Evolutionary conservation across 2,329 filamentous ascomycete species (phyloP), one percentile per base, ranked within the genome.

Genomic region (Neopestalotiopsis rosae): DNA sequence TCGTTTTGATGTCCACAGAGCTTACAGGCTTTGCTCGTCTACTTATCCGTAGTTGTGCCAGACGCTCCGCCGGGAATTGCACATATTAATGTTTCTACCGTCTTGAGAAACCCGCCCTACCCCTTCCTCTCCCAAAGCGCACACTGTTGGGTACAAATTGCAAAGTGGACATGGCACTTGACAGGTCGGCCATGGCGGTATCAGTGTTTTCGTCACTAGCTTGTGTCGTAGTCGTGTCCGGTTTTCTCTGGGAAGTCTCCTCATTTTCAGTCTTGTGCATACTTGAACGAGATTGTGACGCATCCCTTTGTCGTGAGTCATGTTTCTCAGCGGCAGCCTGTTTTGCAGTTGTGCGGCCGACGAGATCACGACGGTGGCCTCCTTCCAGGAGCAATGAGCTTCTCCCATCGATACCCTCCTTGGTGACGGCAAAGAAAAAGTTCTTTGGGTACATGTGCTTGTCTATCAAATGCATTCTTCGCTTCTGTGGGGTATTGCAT

Each of bases 391-490:
- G 84, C 81, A 99, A 89, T 20, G 94, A 97, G 58, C 86, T 90
- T 65, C 93, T 89, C 62, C 91, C 91, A 76, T 98, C 95, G 70
- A 98, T 93, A n/a, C 96, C 96, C 71, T 94, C 90, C 72, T 94
- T 93, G 2, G 97, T 92, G 66, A 98, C 89, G 64, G 90, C 89
- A 75, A 97, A 97, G 80, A 97, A 95, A 81, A 94, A 97, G 75
- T 93, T 92, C 77, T 89, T 90, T 12, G 95, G 95, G 77, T 96
- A 99, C 82, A 91, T 88, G 80, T 99, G 96, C 82, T 97, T 98
- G 84, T 97, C 95, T 73, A 97, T 94, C 72, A 97, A 86, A 83
- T 99, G 95, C 78, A 94, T 89, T 42, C 93, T 88, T 59, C 96
- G 89, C 81, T 97, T 98, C 76, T 93, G 90, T 38, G 92, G 90